Conservation (phyloP, 768 basidiomycete genomes). For the Russula foetens region DNA sequence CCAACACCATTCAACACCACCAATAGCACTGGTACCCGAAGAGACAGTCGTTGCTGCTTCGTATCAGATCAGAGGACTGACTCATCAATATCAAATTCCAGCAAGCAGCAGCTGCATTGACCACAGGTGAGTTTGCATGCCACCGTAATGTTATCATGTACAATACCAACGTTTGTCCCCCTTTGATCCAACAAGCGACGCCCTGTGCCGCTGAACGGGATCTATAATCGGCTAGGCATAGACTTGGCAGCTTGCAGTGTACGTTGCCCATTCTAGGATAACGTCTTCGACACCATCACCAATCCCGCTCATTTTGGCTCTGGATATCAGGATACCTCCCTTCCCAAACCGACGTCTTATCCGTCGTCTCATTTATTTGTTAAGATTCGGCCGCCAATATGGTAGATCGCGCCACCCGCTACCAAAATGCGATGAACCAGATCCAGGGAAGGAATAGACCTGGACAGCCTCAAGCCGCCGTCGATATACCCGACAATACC, state of each 20-base stretch:
- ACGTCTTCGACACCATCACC: neutral
- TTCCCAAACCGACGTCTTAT: neutral
- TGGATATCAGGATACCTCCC: neutral
- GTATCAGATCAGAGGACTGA: neutral
- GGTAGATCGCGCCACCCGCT: conserved; percentile 15
- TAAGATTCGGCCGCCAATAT: neutral
- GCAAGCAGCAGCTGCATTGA: neutral
- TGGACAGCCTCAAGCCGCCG: conserved; percentile 19
- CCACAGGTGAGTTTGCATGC: neutral
- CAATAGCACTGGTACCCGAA: neutral
- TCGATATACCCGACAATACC: conserved; percentile 21
- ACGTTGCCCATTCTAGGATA: neutral
- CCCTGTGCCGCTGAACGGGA: neutral
- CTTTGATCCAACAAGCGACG: neutral
- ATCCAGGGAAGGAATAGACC: conserved; percentile 29
- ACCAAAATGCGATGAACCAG: conserved; percentile 22
- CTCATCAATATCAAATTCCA: neutral
- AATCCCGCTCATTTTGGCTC: neutral
- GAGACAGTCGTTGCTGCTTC: neutral
- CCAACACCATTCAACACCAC: neutral
- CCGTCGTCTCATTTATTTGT: neutral
- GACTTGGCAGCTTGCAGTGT: neutral
- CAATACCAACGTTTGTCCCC: neutral
- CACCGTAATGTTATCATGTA: neutral
- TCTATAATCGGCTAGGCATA: neutral